phyloP scores from a whole-genome alignment of 2,329 filamentous ascomycete genomes.

The Arthrobotrys sphaeroides region DNA sequence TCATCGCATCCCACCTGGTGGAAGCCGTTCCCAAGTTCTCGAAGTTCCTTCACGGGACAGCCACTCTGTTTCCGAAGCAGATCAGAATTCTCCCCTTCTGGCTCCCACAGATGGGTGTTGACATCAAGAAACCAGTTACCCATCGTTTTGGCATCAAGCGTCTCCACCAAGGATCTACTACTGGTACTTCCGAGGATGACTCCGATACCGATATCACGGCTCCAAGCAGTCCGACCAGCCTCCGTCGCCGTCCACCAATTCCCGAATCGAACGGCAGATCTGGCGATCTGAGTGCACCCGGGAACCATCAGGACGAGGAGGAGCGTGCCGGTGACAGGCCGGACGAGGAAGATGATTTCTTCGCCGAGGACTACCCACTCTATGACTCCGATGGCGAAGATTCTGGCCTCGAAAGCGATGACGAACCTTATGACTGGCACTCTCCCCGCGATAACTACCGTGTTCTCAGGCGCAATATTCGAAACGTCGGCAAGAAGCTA shows the following conservation, averaged over 20 bases:
- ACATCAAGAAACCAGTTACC: slow-evolving; percentile 90
- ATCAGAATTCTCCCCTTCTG: slow-evolving; percentile 95
- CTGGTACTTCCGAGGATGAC: slow-evolving; percentile 79
- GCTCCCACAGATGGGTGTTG: slow-evolving; percentile 98
- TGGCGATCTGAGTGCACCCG: background rate
- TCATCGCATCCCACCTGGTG: slow-evolving; percentile 91
- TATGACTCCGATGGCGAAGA: slow-evolving; percentile 48
- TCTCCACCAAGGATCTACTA: slow-evolving; percentile 76
- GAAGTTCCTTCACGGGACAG: slow-evolving; percentile 97
- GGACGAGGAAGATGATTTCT: slow-evolving; percentile 42
- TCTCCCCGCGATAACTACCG: slow-evolving; percentile 42
- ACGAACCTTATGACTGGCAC: slow-evolving; percentile 41
- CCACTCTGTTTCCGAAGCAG: slow-evolving; percentile 82
- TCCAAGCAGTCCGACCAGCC: slow-evolving; percentile 14
- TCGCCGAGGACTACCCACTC: slow-evolving; percentile 41
- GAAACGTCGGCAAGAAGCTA: slow-evolving; percentile 45
- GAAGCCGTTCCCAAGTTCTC: slow-evolving; percentile 99
- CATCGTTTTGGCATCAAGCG: slow-evolving; percentile 92
- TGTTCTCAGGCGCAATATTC: slow-evolving; percentile 23
- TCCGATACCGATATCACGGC: slow-evolving; percentile 72
- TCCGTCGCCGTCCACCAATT: slow-evolving; percentile 26
- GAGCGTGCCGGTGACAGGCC: slow-evolving; percentile 53
- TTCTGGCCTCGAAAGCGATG: slow-evolving; percentile 45
- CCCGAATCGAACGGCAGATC: slow-evolving; percentile 12
- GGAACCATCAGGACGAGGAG: slow-evolving; percentile 59